These are phyloP conservation scores for Breviolum minutum DNA, from an alignment of 73 alveolate genomes.

Conservation along the genomic window DNA sequence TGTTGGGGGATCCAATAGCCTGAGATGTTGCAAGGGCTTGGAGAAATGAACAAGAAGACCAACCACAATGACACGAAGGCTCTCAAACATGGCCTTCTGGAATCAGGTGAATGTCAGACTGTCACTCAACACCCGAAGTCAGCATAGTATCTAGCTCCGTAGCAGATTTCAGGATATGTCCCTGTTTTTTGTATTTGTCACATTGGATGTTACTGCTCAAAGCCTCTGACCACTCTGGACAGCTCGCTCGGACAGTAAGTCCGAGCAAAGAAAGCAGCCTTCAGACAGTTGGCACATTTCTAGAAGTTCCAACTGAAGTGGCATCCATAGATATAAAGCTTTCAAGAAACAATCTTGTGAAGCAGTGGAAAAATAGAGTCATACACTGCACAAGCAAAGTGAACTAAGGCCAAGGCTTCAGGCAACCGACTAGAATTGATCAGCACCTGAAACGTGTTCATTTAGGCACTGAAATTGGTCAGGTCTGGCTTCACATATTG, in stretches of 20 bases:
- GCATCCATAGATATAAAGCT: neutral
- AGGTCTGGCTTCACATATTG: neutral
- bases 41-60: neutral
- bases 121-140: too few relatives aligned
- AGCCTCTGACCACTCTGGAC: conserved; percentile 36
- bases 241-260: conserved; percentile 85
- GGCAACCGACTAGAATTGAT: conserved; percentile 87
- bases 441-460: conserved; percentile 28
- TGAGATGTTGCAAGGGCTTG: neutral
- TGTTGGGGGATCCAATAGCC: neutral
- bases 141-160: too few relatives aligned
- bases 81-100: too few relatives aligned
- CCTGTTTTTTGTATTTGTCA: neutral
- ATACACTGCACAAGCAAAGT: too few relatives aligned
- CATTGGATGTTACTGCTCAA: neutral
- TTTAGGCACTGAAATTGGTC: neutral
- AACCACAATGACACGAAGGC: neutral
- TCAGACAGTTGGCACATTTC: neutral
- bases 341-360: too few relatives aligned
- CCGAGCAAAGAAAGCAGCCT: conserved; percentile 95
- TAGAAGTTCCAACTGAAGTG: neutral
- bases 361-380: neutral
- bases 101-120: too few relatives aligned
- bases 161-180: neutral
- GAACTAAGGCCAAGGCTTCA: conserved; percentile 4